Conservation (phyloP, 2,329 filamentous ascomycete species). For the Byssothecium circinans region DNA sequence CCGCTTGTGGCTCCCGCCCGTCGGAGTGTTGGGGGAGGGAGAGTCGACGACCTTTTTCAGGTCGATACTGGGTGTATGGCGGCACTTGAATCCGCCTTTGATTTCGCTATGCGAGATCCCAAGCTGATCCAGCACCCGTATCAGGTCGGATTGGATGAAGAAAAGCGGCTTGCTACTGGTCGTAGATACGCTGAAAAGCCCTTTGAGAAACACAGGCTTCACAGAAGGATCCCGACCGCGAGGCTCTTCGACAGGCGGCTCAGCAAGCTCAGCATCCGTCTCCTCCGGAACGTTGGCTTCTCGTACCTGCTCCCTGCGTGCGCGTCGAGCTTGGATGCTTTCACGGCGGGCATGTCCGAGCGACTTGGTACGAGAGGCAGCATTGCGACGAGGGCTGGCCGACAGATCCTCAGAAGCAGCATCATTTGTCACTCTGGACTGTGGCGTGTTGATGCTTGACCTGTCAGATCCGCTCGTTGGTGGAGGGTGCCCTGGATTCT, state of each 20-base stretch:
- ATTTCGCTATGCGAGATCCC: constrained; percentile 92
- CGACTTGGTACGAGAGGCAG: constrained; percentile 70
- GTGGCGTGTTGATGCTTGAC: constrained; percentile 56
- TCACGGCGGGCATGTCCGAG: constrained; percentile 86
- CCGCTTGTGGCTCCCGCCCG: constrained; percentile 61
- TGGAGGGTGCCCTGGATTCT: constrained; percentile 63
- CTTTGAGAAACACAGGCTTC: constrained; percentile 94
- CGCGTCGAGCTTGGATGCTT: constrained; percentile 85
- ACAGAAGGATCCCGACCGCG: constrained; percentile 70
- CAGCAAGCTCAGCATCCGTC: constrained; percentile 74
- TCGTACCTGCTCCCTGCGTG: constrained; percentile 69
- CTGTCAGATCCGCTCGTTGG: constrained; percentile 79
- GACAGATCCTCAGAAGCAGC: constrained; percentile 54
- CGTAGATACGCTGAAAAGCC: constrained; percentile 94
- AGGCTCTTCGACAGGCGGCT: constrained; percentile 55
- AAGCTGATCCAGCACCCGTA: constrained; percentile 82
- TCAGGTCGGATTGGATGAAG: constrained; percentile 86
- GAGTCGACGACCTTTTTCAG: constrained; percentile 70
- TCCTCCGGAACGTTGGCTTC: constrained; percentile 86
- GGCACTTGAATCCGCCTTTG: constrained; percentile 88
- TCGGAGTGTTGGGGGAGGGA: constrained; percentile 36
- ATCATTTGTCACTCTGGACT: constrained; percentile 51
- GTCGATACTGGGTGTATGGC: constrained; percentile 87
- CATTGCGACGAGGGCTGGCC: constrained; percentile 31
- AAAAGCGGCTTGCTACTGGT: constrained; percentile 88